Base-by-base conservation (phyloP, 2,329 filamentous ascomycete species). In the Rhexocercosporidium sp. region DNA sequence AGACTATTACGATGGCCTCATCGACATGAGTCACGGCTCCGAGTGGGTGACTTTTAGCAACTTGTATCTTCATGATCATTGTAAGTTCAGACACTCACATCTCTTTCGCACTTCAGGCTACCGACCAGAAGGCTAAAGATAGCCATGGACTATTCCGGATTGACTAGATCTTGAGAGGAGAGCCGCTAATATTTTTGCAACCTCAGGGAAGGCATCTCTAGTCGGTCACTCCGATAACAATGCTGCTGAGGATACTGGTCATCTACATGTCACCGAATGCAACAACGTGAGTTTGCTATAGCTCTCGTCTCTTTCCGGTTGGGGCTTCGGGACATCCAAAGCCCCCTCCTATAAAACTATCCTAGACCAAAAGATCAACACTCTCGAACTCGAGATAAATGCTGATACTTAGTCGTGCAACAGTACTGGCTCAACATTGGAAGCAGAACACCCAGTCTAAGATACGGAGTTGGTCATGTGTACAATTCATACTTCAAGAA, bases 381-480 rank as follows among this genome's bases (percentile, higher is more conserved):
- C 34, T 37, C 34, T 37, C 34, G n/a, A 37, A 11, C 8, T 37
- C 34, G 12, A 37, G 34, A 9, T 9, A 11, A 47, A 22, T 8
- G 44, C 44, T 47, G 25, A 47, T 47, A 11, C 18, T 20, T 7
- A 22, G 2, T 12, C n/a, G 3, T 7, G 8, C 5, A 2, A 20
- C 44, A 47, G 44, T 47, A 47, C 44, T 47, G 44, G 44, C 44
- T 47, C 20, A 75, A 76, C 59, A 69, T 69, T 14, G 69, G 70
- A 4, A 71, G 64, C 27, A 63, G 65, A 27, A 81, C 79, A 0
- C 89, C 90, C 4, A 86, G 84, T 3, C 76, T 90, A 75, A 87
- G 89, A 73, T 92, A 91, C 79, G 90, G 89, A 31, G 89, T 85
- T 46, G 87, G 81, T 8, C 89, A 92, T 78, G 75, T 86, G 72